These are phyloP conservation scores for Daldinia childiae DNA, from an alignment of 495 filamentous ascomycete species.

Conservation along the genomic window DNA sequence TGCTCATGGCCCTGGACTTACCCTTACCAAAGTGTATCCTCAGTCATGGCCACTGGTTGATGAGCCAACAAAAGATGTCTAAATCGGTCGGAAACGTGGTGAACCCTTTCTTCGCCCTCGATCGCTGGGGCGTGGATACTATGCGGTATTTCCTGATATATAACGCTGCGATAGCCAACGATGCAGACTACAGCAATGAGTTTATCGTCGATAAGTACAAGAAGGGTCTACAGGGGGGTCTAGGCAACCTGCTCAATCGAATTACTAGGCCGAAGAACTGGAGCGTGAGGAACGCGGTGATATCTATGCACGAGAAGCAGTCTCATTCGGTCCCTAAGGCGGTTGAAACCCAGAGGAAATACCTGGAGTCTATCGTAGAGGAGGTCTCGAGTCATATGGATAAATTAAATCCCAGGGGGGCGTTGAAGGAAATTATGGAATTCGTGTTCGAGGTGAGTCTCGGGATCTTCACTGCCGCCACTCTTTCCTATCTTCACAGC, in stretches of 20 bases:
- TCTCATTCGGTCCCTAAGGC: neutral
- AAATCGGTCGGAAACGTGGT: constrained; percentile 95
- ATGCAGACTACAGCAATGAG: constrained; percentile 84
- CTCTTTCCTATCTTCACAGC: neutral
- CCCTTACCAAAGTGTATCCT: constrained; percentile 84
- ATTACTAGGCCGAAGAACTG: constrained; percentile 73
- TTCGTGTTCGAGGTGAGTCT: constrained; percentile 62
- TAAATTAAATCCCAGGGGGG: constrained; percentile 68
- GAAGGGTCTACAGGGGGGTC: constrained; percentile 72
- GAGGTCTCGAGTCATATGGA: constrained; percentile 68
- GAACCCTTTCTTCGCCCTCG: constrained; percentile 91
- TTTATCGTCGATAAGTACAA: constrained; percentile 80
- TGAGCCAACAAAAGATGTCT: constrained; percentile 90
- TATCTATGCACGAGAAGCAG: constrained; percentile 43
- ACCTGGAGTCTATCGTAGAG: constrained; percentile 12
- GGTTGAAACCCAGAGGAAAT: constrained; percentile 3
- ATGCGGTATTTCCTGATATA: constrained; percentile 88
- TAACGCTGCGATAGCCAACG: constrained; percentile 76
- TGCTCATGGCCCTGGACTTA: constrained; percentile 88
- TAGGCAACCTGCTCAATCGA: constrained; percentile 82
- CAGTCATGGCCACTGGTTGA: constrained; percentile 94
- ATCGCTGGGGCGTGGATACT: constrained; percentile 85
- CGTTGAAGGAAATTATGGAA: constrained; percentile 73
- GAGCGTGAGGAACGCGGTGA: constrained; percentile 66
- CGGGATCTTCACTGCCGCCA: neutral